Base-by-base conservation (phyloP, 2,329 filamentous ascomycete genomes). In the Huntiella savannae region DNA sequence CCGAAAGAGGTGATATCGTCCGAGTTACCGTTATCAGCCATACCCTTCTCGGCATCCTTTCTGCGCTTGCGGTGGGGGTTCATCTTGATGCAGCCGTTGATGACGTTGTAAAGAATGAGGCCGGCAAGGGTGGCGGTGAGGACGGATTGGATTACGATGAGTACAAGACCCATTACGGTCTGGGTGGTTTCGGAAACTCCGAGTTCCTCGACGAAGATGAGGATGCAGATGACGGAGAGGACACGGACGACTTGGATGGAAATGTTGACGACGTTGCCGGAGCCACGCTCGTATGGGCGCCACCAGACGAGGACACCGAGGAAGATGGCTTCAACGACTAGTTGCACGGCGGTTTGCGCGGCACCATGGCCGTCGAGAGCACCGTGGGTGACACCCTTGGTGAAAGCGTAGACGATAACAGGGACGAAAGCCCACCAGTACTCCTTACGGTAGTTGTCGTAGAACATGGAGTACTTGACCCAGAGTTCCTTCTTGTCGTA, bases 401-500 rank as follows among this genome's bases (percentile, higher is more conserved):
- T 79, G 57, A 95, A 86, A 68, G 87, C 82, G 68, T 96, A 96
- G 52, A 86, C 51, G 56, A 96, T 94, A 51, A 73, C 69, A 0
- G 91, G 91, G 11, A 96, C 71, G 58, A 98, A 96, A 17, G 95
- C 64, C 88, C 88, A 96, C 91, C 91, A 98, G 67, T 88, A 94
- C 55, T 79, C 76, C 62, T 82, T 85, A 66, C 85, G 86, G 70
- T 94, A 96, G 55, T 79, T 80, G 57, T 96, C 91, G 67, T 98
- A 98, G 65, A 98, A 96, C 51, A 95, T 70, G 56, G 83, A 91
- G 70, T 98, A 98, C 66, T 91, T 93, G 60, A 84, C 71, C 87
- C 91, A 95, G 36, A 80, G 78, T 49, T 81, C 74, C 67, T 91
- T 92, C 63, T 96, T 73, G 50, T 95, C 82, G 61, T 86, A 96